Base-by-base conservation (phyloP, 78 protist genomes). In the Cavenderia fasciculata region DNA sequence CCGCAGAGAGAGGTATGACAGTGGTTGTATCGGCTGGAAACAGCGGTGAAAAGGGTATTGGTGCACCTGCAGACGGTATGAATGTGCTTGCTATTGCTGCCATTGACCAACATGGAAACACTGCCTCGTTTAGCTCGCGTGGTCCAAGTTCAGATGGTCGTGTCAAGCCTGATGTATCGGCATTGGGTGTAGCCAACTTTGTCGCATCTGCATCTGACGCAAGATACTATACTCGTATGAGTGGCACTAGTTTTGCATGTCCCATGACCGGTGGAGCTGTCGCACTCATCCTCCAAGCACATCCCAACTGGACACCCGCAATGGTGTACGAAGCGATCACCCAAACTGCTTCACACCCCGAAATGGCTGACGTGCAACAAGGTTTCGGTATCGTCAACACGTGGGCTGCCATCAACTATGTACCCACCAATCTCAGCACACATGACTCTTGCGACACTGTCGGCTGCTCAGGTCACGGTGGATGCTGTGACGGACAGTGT, bases 71-170 rank as follows among this genome's bases (percentile, higher is more conserved):
- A 2, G 94, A 88, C 51, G 78, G 89, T 34, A 69, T 51, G 16
- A 27, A 62, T 49, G 77, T 72, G 7, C 44, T 88, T 21, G 4
- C 87, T 2, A 87, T 88, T 19, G 94, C 87, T 29, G 86, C 94
- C 10, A 31, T 88, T 29, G 29, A 29, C 0, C 10, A 8, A 23
- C 61, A 49, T 31, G 66, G 69, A 21, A 69, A 41, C 6, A 44
- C 46, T 29, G 49, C 94, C 3, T 29, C 23, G 23, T 88, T 88
- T 29, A 31, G 65, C 2, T 88, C 94, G 0, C 2, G n/a, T n/a
- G 94, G 94, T 18, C 94, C 94, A 59, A 43, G 79, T 0, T 14
- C 94, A 12, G 94, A 88, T 23, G 84, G 84, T 62, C 57, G 94
- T 40, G 84, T 88, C 16, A 88, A 88, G 43, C 94, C 94, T 1